Evolutionary conservation across 192 early-diverging fungal species (phyloP), one percentile per base, ranked within the genome.

Genomic region (Lobosporangium transversale): DNA sequence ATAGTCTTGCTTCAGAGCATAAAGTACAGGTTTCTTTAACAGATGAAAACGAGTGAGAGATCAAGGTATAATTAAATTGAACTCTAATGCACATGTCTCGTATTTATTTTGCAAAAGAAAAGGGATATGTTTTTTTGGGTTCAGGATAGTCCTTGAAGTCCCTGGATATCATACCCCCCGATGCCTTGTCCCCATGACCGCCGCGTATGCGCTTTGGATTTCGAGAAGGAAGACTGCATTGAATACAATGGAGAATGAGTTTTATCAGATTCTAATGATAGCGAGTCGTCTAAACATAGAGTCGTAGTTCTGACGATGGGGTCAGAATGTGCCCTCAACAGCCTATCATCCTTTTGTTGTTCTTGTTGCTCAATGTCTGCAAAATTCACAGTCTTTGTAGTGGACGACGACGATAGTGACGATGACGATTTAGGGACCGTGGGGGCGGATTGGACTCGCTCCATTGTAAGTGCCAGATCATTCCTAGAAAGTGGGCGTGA

Each of bases 111-210:
- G n/a, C n/a, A n/a, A n/a, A n/a, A n/a, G n/a, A n/a, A n/a, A n/a
- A n/a, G n/a, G n/a, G n/a, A n/a, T n/a, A n/a, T n/a, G n/a, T n/a
- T n/a, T n/a, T n/a, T n/a, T n/a, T n/a, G n/a, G n/a, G n/a, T n/a
- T 23, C 58, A 29, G 3, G n/a, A 30, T 21, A 71, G 27, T 50
- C 69, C 69, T 36, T 71, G 69, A 9, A 71, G 49, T 8, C 69
- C 69, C 29, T 57, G 48, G 14, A 71, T 71, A 24, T 71, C 69
- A 6, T 43, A 57, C 4, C 69, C 69, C 3, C 69, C 69, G 52
- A 71, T 71, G 12, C 69, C 69, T 52, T 71, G 69, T 4, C 69
- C 69, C 69, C 69, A 71, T 3, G 69, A 71, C 48, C 69, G 53
- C 23, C 69, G 31, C 3, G 69, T 71, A 44, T 71, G 69, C 10